phyloP scores from a whole-genome alignment of 23 red algal species.

The Rhodosorus marinus region DNA sequence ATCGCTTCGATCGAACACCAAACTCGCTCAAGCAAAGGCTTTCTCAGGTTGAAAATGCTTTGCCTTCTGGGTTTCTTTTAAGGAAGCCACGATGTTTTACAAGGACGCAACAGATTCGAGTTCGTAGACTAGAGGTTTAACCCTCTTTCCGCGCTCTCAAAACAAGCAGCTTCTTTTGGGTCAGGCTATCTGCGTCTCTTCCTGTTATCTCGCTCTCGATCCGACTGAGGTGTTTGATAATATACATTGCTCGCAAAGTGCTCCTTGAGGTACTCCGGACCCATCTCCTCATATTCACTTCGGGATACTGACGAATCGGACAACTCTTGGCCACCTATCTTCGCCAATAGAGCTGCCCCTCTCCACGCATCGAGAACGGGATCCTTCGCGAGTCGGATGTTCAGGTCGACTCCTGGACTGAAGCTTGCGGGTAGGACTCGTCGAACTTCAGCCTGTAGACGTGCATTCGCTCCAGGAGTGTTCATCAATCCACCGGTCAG shows the following conservation, averaged over 20 bases:
- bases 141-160: too few relatives aligned
- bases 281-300: constrained; percentile 48
- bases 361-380: constrained; percentile 46
- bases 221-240: too few relatives aligned
- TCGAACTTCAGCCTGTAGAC: constrained; percentile 22
- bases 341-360: constrained; percentile 36
- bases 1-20: too few relatives aligned
- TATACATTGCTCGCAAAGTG: constrained; percentile 34
- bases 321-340: constrained; percentile 16
- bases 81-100: too few relatives aligned
- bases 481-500: constrained; percentile 34
- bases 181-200: too few relatives aligned
- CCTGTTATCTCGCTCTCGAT: too few relatives aligned
- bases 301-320: constrained; percentile 18
- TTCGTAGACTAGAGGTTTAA: too few relatives aligned
- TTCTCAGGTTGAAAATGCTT: too few relatives aligned
- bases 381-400: constrained; percentile 15
- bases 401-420: constrained; percentile 26
- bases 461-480: constrained; percentile 9
- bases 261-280: constrained; percentile 49
- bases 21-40: too few relatives aligned
- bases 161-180: too few relatives aligned
- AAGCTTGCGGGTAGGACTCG: constrained; percentile 15
- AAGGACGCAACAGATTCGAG: too few relatives aligned
- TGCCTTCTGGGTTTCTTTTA: too few relatives aligned